Conservation (phyloP, 2,329 filamentous ascomycete species). For the Scytalidium lignicola region DNA sequence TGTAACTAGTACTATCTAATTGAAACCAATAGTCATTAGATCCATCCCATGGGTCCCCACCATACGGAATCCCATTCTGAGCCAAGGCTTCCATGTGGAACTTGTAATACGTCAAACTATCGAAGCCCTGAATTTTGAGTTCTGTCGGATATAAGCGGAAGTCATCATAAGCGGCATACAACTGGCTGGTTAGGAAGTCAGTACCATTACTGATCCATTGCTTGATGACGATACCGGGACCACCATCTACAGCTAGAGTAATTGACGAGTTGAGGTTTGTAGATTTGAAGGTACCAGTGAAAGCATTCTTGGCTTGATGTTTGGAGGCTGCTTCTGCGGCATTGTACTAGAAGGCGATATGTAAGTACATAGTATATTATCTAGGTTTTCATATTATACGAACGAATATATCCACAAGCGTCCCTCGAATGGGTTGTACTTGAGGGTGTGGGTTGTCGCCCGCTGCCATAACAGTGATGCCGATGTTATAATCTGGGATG, state of each 20-base stretch:
- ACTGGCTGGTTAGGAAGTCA: conserved; percentile 15
- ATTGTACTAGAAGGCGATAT: conserved; percentile 23
- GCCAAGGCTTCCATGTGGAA: not conserved
- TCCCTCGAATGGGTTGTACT: conserved; percentile 18
- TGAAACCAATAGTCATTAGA: not conserved
- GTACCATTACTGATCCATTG: conserved; percentile 28
- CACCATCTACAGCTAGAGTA: conserved; percentile 17
- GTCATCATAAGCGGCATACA: not conserved
- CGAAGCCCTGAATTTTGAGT: conserved; percentile 5
- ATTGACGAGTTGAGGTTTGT: conserved; percentile 22
- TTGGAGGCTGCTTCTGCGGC: conserved; percentile 6
- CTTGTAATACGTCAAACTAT: not conserved
- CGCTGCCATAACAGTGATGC: conserved; percentile 35
- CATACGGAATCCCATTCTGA: not conserved
- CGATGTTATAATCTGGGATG: conserved; percentile 38
- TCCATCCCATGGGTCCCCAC: not conserved
- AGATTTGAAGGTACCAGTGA: conserved; percentile 5
- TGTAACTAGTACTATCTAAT: not conserved
- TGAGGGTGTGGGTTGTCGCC: conserved; percentile 13
- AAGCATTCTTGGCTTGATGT: conserved; percentile 8
- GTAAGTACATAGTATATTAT: conserved; percentile 9
- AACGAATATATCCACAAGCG: conserved; percentile 25
- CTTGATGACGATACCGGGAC: conserved; percentile 22
- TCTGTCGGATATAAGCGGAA: conserved; percentile 11
- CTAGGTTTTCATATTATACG: conserved; percentile 17